Conservation (phyloP, 2,329 filamentous ascomycete species). For the Diplodia mutila region DNA sequence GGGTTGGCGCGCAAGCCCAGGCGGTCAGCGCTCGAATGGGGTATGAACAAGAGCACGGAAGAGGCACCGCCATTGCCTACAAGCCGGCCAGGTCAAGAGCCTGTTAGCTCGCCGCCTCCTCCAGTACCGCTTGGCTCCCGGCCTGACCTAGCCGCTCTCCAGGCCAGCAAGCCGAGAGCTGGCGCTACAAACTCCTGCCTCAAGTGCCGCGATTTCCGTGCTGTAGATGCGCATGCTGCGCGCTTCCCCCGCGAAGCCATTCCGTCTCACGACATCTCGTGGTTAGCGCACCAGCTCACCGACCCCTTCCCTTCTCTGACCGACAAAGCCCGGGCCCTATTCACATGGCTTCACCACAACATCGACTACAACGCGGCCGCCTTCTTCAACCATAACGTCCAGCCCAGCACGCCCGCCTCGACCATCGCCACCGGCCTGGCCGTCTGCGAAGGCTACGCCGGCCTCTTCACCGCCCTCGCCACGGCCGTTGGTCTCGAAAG, state of each 20-base stretch:
- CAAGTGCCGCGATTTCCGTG: constrained; percentile 84
- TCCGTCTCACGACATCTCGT: constrained; percentile 68
- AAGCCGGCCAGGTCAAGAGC: constrained; percentile 15
- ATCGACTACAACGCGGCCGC: constrained; percentile 79
- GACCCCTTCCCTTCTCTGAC: constrained; percentile 77
- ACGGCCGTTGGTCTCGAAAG: constrained; percentile 78
- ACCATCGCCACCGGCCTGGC: constrained; percentile 78
- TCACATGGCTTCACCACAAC: constrained; percentile 95
- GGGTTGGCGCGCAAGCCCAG: constrained; percentile 40
- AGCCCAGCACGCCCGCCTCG: constrained; percentile 68
- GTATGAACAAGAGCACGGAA: constrained; percentile 47
- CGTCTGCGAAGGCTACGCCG: constrained; percentile 91
- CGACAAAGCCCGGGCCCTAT: constrained; percentile 90
- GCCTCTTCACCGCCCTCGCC: constrained; percentile 78
- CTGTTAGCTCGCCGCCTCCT: constrained; percentile 43
- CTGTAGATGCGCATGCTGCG: constrained; percentile 75
- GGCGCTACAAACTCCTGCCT: constrained; percentile 60
- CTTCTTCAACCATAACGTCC: constrained; percentile 75
- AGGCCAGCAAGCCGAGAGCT: constrained; percentile 48
- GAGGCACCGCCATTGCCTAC: constrained; percentile 36
- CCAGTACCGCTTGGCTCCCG: constrained; percentile 60
- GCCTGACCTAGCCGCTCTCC: constrained; percentile 61
- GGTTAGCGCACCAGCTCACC: constrained; percentile 78
- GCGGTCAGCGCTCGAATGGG: constrained; percentile 52
- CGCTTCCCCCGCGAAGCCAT: constrained; percentile 74